Conservation (phyloP, 371 early-diverging fungal species). For the Mortierella sp. region DNA sequence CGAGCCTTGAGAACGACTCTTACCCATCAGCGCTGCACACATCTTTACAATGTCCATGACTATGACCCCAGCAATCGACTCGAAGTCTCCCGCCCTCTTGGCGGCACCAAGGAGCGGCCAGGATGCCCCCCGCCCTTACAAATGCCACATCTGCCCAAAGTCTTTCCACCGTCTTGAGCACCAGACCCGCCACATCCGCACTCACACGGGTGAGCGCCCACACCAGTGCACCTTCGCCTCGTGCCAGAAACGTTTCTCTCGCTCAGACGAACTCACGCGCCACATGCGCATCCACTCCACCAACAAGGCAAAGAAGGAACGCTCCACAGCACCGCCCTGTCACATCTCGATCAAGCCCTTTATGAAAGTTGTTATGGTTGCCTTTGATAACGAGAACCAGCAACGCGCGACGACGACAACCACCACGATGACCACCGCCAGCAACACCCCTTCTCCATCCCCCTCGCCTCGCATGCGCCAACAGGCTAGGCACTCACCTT, state of each 20-base stretch:
- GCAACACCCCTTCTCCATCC: conserved; percentile 41
- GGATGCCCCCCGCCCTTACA: conserved; percentile 71
- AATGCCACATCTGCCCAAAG: conserved; percentile 71
- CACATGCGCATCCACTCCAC: conserved; percentile 83
- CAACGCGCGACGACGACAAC: conserved; percentile 15
- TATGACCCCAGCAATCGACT: conserved; percentile 14
- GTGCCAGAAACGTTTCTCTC: conserved; percentile 89
- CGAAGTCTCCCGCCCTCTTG: conserved; percentile 10
- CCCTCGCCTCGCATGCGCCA: conserved; percentile 44
- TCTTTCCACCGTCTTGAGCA: conserved; percentile 80
- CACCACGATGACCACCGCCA: conserved; percentile 7
- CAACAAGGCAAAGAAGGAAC: conserved; percentile 53
- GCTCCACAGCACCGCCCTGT: conserved; percentile 38
- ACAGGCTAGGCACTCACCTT: conserved; percentile 41
- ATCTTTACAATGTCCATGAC: conserved; percentile 30
- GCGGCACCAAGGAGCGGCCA: conserved; percentile 43
- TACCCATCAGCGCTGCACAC: background rate
- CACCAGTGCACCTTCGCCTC: conserved; percentile 83
- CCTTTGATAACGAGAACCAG: conserved; percentile 38
- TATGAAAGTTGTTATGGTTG: conserved; percentile 55
- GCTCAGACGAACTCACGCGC: conserved; percentile 90
- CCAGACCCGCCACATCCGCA: conserved; percentile 89
- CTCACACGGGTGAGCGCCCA: conserved; percentile 94
- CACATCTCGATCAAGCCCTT: conserved; percentile 55
- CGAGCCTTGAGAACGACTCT: too few relatives aligned